Base-by-base conservation (phyloP, 164 flowering plant genomes). In the Liquidambar formosana region DNA sequence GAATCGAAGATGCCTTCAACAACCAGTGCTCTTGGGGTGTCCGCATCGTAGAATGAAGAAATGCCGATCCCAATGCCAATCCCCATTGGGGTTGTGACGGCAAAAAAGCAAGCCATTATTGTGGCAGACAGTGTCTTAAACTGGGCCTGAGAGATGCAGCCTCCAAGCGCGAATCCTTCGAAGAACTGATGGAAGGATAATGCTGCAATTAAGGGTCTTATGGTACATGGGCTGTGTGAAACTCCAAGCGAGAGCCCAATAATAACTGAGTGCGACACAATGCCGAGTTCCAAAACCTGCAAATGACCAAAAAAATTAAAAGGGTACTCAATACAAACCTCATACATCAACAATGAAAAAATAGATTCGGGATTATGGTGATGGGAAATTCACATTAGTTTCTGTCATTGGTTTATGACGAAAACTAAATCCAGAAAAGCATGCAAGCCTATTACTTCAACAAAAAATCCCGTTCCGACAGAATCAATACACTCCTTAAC, bases 91-190 rank as follows among this genome's bases (percentile, higher is more conserved):
- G 99, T 89, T 0, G 99, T 94, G 23, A 91, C 61, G 60, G 99
- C 94, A 25, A 94, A 94, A 69, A 93, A 93, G 61, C 85, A 83
- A 0, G 97, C 97, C 99, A 94, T 94, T 16, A 93, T 19, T 12
- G 86, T 69, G 3, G 97, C 70, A 0, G 85, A 78, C 0, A 76
- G 43, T 49, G 74, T 73, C 47, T 75, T 81, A 57, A 89, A 86
- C 23, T 82, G 84, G 12, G 99, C 97, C 72, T 94, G 97, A 5
- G 97, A 86, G 45, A 92, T 88, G 87, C 99, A 94, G 60, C 99
- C 99, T 28, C 97, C 97, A 0, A 94, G 79, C 0, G 99, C 99
- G 67, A 94, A 94, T 2, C 99, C 97, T 83, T 94, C 99, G 52
- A 94, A 94, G 85, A 94, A 94, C 67, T 94, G 99, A 63, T 94